Conservation (phyloP, 176 grass and related monocot species). For the Bolboschoenus planiculmis region DNA sequence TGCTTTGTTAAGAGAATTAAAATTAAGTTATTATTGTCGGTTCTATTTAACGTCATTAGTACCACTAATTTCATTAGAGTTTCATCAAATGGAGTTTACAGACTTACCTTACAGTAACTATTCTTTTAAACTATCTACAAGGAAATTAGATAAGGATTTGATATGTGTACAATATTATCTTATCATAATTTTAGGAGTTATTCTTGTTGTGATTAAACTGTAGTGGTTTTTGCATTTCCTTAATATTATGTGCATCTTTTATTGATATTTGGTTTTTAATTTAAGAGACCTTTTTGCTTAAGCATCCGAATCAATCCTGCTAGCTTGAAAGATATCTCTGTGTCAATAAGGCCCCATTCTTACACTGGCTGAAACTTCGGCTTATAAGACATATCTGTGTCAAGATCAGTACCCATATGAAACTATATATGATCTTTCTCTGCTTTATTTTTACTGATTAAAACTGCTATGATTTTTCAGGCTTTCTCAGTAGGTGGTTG, state of each 20-base stretch:
- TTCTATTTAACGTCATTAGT: background rate
- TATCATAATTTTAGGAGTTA: background rate
- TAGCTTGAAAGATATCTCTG: background rate
- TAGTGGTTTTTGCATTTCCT: background rate
- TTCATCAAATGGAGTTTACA: background rate
- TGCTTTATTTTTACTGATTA: background rate
- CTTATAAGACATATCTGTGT: background rate
- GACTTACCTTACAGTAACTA: background rate
- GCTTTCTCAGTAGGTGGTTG: background rate
- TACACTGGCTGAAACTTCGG: background rate
- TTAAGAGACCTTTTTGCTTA: background rate
- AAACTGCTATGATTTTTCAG: conserved; percentile 6
- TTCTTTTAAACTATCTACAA: background rate
- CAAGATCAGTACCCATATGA: background rate
- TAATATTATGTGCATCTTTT: background rate
- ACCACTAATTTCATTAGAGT: background rate
- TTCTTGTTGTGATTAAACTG: background rate
- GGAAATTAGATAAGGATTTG: background rate
- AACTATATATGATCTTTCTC: background rate
- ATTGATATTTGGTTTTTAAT: background rate
- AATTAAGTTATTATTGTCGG: background rate
- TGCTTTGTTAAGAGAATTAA: background rate
- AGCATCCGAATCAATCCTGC: background rate
- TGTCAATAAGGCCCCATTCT: background rate
- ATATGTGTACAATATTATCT: background rate